Evolutionary conservation across 495 filamentous ascomycete species (phyloP).

Genomic region (Gamarada debralockiae): DNA sequence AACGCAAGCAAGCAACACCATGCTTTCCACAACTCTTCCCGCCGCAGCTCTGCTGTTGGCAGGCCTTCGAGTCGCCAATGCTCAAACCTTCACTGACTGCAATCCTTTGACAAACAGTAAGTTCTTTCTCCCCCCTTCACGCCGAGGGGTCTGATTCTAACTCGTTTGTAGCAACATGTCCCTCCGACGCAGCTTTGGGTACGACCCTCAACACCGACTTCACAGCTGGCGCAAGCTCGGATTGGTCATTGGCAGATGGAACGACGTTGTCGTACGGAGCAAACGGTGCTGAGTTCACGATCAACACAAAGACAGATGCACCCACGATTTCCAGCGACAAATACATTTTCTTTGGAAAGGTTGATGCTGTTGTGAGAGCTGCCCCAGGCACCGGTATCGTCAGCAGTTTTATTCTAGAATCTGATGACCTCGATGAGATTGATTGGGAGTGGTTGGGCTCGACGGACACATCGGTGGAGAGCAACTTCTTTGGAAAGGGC

Average conservation of each 20-base stretch:
- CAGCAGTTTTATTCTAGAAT: constrained; percentile 81
- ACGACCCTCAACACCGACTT: constrained; percentile 26
- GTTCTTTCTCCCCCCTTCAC: not conserved
- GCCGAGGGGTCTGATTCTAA: constrained; percentile 2
- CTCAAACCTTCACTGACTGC: constrained; percentile 27
- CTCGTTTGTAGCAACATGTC: constrained; percentile 17
- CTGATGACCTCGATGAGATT: constrained; percentile 90
- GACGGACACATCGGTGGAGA: constrained; percentile 64
- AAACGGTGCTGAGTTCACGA: constrained; percentile 22
- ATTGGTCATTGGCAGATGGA: constrained; percentile 13
- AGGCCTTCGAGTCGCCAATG: constrained; percentile 13
- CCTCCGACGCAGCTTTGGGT: constrained; percentile 20
- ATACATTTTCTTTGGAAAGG: constrained; percentile 81
- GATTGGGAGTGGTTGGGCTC: constrained; percentile 83
- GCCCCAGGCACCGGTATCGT: constrained; percentile 72
- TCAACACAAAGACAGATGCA: constrained; percentile 49
- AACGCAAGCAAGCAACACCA: constrained; percentile 4
- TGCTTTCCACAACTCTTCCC: constrained; percentile 14
- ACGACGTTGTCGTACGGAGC: constrained; percentile 21
- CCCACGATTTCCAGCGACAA: constrained; percentile 65
- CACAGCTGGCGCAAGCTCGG: constrained; percentile 16
- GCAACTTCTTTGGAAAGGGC: constrained; percentile 94
- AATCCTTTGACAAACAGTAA: constrained; percentile 24
- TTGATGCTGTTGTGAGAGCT: constrained; percentile 68
- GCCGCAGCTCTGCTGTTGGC: constrained; percentile 15